Evolutionary conservation across 805 yeast species (phyloP).

Genomic region (Barnettozyma vustinii): DNA sequence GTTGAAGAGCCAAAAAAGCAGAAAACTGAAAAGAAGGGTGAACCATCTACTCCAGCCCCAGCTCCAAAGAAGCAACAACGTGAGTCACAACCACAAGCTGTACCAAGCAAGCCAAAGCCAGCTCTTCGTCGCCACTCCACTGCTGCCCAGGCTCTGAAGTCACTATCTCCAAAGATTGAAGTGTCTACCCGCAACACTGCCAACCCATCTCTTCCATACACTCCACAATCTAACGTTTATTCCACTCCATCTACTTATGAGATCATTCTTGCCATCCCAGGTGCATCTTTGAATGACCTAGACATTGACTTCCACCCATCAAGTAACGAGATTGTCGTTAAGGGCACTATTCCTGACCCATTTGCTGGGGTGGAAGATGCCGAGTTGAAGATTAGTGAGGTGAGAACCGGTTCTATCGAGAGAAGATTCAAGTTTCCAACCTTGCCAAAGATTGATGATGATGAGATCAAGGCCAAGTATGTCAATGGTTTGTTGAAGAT

Average conservation of each 20-base stretch:
- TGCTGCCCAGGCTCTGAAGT: slow-evolving; percentile 15
- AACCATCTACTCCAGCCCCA: slow-evolving; percentile 1
- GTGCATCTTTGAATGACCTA: slow-evolving; percentile 47
- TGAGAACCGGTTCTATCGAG: slow-evolving; percentile 52
- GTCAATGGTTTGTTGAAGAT: slow-evolving; percentile 50
- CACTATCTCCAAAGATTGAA: slow-evolving; percentile 26
- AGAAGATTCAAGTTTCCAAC: slow-evolving; percentile 52
- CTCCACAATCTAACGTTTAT: slow-evolving; percentile 57
- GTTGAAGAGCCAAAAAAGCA: slow-evolving; percentile 1
- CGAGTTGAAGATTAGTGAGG: slow-evolving; percentile 41
- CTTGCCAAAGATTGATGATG: slow-evolving; percentile 47
- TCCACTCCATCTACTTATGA: slow-evolving; percentile 41
- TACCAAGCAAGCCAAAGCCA: slow-evolving; percentile 7
- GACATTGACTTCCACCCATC: slow-evolving; percentile 57
- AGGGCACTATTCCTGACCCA: slow-evolving; percentile 36
- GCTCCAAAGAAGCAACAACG: slow-evolving; percentile 3
- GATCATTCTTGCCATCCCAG: slow-evolving; percentile 52
- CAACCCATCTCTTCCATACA: slow-evolving; percentile 39
- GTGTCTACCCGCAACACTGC: slow-evolving; percentile 22
- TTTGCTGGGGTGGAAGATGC: slow-evolving; percentile 26
- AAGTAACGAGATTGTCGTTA: slow-evolving; percentile 45
- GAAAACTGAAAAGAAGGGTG: neutral
- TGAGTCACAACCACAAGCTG: neutral
- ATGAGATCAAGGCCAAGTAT: slow-evolving; percentile 47
- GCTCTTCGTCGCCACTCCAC: slow-evolving; percentile 21